phyloP scores from a whole-genome alignment of 225 moss, liverwort and hornwort genomes.

The Polytrichum formosum region DNA sequence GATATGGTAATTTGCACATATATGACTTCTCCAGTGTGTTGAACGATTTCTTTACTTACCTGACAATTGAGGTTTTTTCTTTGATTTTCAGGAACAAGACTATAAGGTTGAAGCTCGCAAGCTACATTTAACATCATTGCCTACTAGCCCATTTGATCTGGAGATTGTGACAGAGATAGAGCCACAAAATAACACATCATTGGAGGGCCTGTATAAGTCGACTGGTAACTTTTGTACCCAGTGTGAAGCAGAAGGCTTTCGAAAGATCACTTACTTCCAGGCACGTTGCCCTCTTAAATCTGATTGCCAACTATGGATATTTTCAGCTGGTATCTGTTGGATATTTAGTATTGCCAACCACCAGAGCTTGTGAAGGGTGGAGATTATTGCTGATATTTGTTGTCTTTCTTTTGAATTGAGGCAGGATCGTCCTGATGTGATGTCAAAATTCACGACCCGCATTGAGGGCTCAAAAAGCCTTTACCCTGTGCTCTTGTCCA shows the following conservation, averaged over 20 bases:
- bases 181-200: conserved; percentile 92
- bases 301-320: too few species aligned
- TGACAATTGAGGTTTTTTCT: neutral
- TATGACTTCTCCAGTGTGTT: too few species aligned
- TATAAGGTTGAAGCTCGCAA: conserved; percentile 44
- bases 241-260: conserved; percentile 97
- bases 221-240: conserved; percentile 92
- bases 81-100: conserved; percentile 40
- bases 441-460: conserved; percentile 85
- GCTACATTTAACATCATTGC: conserved; percentile 61
- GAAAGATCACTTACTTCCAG: conserved; percentile 94
- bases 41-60: too few species aligned
- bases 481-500: conserved; percentile 84
- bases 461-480: conserved; percentile 82
- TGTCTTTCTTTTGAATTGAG: conserved; percentile 3
- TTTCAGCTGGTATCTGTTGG: too few species aligned
- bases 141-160: conserved; percentile 65
- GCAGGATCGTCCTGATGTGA: conserved; percentile 97
- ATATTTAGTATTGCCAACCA: too few species aligned
- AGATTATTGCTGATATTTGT: neutral
- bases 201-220: conserved; percentile 92
- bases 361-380: too few species aligned
- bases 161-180: conserved; percentile 90
- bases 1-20: too few species aligned
- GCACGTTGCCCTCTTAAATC: conserved; percentile 13